Percentiles rank a stretch among this genome's conserved stretches.
Evolutionary conservation across 257 asterid species (phyloP).

Genomic region (Gentiana straminea): DNA sequence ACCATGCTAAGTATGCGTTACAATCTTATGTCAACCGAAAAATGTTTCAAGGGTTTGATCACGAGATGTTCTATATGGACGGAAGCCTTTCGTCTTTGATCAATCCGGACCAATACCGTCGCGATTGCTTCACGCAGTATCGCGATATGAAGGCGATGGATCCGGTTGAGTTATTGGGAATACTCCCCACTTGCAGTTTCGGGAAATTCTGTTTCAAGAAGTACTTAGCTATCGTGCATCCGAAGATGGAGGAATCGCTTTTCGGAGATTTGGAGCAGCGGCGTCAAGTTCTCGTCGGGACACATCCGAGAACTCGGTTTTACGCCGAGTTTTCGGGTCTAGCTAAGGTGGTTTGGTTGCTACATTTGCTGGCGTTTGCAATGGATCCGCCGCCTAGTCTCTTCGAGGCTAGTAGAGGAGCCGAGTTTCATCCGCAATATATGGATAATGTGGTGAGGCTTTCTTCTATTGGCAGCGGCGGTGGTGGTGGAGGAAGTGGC

Average conservation of each 20-base stretch:
- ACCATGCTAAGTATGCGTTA: conserved; percentile 76
- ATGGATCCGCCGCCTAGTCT: conserved; percentile 85
- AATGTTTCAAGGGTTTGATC: conserved; percentile 91
- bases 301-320: conserved; percentile 84
- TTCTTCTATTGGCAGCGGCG: conserved; percentile 30
- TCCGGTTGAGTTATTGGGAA: conserved; percentile 72
- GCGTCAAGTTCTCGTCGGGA: conserved; percentile 63
- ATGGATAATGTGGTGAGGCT: conserved; percentile 82
- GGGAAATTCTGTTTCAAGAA: conserved; percentile 93
- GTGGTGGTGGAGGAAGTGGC: conserved; percentile 23
- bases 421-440: conserved; percentile 78
- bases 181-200: conserved; percentile 80
- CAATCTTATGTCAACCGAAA: conserved; percentile 81
- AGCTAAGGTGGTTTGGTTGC: conserved; percentile 89
- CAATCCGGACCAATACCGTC: conserved; percentile 84
- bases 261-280: conserved; percentile 96
- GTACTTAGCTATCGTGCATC: conserved; percentile 72
- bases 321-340: conserved; percentile 66
- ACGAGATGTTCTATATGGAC: conserved; percentile 93
- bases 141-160: conserved; percentile 94
- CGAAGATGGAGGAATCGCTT: conserved; percentile 97
- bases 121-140: conserved; percentile 83
- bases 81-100: conserved; percentile 79
- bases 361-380: conserved; percentile 86
- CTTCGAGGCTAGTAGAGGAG: conserved; percentile 80